Conservation (phyloP, 1,284 basidiomycete species). For the Inonotus hispidus region DNA sequence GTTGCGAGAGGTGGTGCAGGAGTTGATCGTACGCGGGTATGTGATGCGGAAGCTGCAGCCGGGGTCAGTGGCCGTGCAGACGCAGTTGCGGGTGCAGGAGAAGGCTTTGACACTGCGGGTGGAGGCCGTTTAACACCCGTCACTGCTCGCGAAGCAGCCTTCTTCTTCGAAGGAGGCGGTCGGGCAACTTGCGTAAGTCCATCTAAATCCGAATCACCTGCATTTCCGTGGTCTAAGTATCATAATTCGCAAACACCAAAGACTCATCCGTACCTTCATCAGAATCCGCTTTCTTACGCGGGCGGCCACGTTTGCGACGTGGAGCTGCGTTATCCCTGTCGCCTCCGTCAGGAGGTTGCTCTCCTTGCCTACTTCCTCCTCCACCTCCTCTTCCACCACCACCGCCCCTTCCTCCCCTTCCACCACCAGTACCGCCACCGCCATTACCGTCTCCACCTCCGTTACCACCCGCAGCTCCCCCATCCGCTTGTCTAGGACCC, state of each 20-base stretch:
- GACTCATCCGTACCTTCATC: not conserved
- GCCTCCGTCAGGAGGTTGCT: slow-evolving; percentile 24
- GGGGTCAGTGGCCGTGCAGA: not conserved
- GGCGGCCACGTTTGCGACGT: not conserved
- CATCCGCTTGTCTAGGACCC: slow-evolving; percentile 28
- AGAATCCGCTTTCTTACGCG: not conserved
- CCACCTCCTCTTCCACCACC: slow-evolving; percentile 27
- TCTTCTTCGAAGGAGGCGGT: not conserved
- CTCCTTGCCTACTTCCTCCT: slow-evolving; percentile 26
- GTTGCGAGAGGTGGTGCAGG: slow-evolving; percentile 12
- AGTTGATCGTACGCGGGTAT: slow-evolving; percentile 4
- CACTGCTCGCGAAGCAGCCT: not conserved
- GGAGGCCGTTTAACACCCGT: not conserved
- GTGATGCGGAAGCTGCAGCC: not conserved
- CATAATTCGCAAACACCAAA: not conserved
- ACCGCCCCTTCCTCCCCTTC: too few species aligned
- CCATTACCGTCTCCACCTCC: too few species aligned
- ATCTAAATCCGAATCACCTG: slow-evolving; percentile 1
- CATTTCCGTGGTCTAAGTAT: not conserved
- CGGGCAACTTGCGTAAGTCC: slow-evolving; percentile 3
- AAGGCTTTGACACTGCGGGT: not conserved
- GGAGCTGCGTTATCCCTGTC: slow-evolving; percentile 19
- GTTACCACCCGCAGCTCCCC: slow-evolving; percentile 31
- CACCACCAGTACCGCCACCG: too few species aligned
- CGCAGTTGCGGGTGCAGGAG: not conserved